A percentile compares a stretch with the other conserved stretches of the same genome.
phyloP scores from a whole-genome alignment of 371 early-diverging fungal genomes.

The Syncephalastrum monosporum region DNA sequence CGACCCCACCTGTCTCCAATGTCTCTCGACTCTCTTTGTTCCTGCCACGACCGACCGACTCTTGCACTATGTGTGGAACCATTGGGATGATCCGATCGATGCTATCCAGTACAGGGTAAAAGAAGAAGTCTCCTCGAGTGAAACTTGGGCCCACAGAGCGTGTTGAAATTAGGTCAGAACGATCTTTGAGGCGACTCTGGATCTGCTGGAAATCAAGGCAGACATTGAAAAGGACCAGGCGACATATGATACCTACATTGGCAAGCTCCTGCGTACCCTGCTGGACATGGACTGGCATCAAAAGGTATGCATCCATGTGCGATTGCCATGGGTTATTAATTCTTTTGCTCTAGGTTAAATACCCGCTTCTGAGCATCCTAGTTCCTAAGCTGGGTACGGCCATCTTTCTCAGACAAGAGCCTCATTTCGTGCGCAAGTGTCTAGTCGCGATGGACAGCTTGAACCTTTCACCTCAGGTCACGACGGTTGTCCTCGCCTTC shows the following conservation, averaged over 20 bases:
- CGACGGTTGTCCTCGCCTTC: conserved; percentile 35
- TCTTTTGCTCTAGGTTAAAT: conserved; percentile 48
- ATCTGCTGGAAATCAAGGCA: conserved; percentile 48
- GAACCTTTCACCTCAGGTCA: conserved; percentile 66
- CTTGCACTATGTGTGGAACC: conserved; percentile 68
- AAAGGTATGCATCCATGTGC: conserved; percentile 28
- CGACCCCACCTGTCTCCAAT: not conserved
- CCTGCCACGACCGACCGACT: conserved; percentile 50
- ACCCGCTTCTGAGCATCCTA: conserved; percentile 67
- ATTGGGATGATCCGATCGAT: conserved; percentile 85
- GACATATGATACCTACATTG: conserved; percentile 35
- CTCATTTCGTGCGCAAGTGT: conserved; percentile 57
- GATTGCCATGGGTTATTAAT: too few relatives aligned
- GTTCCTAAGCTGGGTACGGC: conserved; percentile 59
- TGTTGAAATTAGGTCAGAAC: conserved; percentile 31
- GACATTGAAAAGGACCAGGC: conserved; percentile 24
- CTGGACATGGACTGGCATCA: conserved; percentile 60
- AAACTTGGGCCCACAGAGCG: not conserved
- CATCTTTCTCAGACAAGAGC: conserved; percentile 50
- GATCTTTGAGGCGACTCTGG: conserved; percentile 65
- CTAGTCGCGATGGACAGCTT: conserved; percentile 63
- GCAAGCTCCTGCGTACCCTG: conserved; percentile 42
- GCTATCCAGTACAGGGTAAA: conserved; percentile 70
- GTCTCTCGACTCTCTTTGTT: conserved; percentile 25
- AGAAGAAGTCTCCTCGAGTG: not conserved